Base-by-base conservation (phyloP, 768 basidiomycete species). In the Kwoniella sp. region DNA sequence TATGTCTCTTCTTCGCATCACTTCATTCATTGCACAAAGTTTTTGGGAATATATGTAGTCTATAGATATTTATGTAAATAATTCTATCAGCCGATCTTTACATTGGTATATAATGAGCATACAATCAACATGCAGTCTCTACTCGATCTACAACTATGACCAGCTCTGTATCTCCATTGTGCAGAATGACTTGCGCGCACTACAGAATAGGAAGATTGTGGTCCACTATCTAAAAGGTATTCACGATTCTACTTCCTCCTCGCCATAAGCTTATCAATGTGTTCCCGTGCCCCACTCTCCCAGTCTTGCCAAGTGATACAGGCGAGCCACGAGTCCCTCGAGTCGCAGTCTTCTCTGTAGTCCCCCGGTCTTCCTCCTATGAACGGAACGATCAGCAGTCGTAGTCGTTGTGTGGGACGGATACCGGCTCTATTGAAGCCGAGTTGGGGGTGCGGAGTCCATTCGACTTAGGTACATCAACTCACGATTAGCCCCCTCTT, bases 281-380 rank as follows among this genome's bases (percentile, higher is more conserved):
- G 55, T 12, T 69, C 71, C 21, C 60, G 51, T 0, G 60, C 67
- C 4, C 66, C 68, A 0, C 37, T 10, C 50, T 70, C 69, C 74
- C 74, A 76, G 33, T 76, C 68, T n/a, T 68, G 40, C 71, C 71
- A 76, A 24, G 60, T 65, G 27, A 66, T 63, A 2, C 67, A 67
- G 10, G 72, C 75, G 15, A 70, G 49, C 77, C 77, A 78, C 29
- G 64, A 68, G 44, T 73, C 72, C 46, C 76, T 60, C 9, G 58
- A 64, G 25, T 63, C 63, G 46, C 55, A 53, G 15, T 56, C 65
- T 49, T 52, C 52, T 24, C 54, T 63, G 24, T 68, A 66, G 55
- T 68, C 68, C 1, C 67, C 69, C 37, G 54, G 46, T 56, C 71
- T 44, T 19, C 69, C 73, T 47, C 54, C 64, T 64, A 48, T n/a